Base-by-base conservation (phyloP, 306 rosid species). In the Rosa chinensis region DNA sequence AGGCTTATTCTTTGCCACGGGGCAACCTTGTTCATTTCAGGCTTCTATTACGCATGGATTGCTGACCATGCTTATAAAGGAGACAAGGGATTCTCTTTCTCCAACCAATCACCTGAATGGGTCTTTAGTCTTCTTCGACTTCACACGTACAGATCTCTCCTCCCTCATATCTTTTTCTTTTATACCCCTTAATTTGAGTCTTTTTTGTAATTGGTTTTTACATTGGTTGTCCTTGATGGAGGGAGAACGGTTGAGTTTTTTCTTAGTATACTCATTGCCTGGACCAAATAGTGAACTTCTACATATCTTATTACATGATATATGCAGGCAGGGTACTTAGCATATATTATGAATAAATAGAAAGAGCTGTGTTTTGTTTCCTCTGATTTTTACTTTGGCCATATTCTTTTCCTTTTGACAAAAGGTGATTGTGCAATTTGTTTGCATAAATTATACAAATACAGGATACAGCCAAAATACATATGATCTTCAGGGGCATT, bases 41-140 rank as follows among this genome's bases (percentile, higher is more conserved):
- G 99, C 0, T 94, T 86, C 89, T 94, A 92, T 82, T 92, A 89
- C 86, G 91, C 99, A 12, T 82, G 97, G 91, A 92, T 92, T 84
- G 99, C 99, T n/a, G 92, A 92, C 71, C 92, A 89, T 84, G 99
- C 99, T 79, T 94, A 92, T 77, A 94, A 89, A 82, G 98, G 98
- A 43, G 92, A 92, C 90, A 88, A 90, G 80, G 97, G 97, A 10
- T 94, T 94, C 87, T 94, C 99, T 62, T 91, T 94, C 92, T 86
- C 95, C 72, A 91, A 94, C 99, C 99, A 10, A 8, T 44, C 37
- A 32, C 91, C 95, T 0, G 97, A 48, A 48, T 48, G 17, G 53
- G 1, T 94, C 13, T 93, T 59, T 25, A 74, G 72, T 55, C 53
- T n/a, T 8, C 21, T 70, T 45, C 47, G 23, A 21, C 28, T 45